Evolutionary conservation across 257 asterid genomes (phyloP).

Genomic region (Solanum pimpinellifolium): DNA sequence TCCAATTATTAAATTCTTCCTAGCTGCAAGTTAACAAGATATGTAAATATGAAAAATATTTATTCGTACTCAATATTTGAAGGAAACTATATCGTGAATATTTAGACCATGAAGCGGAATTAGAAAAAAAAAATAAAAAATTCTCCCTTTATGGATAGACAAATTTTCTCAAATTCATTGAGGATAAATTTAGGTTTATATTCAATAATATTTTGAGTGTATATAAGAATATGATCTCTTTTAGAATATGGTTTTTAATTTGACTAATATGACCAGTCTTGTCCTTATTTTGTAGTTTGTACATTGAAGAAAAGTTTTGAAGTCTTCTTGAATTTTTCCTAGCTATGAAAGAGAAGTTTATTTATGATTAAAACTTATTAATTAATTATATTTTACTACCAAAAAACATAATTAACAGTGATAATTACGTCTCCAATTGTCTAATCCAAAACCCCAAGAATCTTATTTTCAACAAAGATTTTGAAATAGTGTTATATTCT

Average conservation of each 20-base stretch:
- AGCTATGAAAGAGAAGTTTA: not conserved
- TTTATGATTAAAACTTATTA: not conserved
- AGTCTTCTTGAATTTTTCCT: not conserved
- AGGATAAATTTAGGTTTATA: not conserved
- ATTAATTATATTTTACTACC: not conserved
- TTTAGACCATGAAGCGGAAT: not conserved
- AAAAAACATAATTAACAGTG: not conserved
- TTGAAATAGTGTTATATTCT: not conserved
- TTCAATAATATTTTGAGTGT: not conserved
- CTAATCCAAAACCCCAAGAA: not conserved
- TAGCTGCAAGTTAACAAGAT: not conserved
- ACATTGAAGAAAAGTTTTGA: not conserved
- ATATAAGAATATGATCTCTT: not conserved
- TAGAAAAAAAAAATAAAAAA: not conserved
- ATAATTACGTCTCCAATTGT: not conserved
- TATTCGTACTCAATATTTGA: not conserved
- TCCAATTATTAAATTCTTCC: not conserved
- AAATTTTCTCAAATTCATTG: not conserved
- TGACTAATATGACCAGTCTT: not conserved
- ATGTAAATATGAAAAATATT: not conserved
- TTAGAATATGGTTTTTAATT: not conserved
- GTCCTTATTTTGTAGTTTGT: not conserved
- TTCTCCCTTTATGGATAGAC: not conserved
- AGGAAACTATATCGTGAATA: not conserved
- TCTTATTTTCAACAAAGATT: not conserved